Evolutionary conservation across 2,329 filamentous ascomycete genomes (phyloP).

Genomic region (Coniochaeta prunicola): DNA sequence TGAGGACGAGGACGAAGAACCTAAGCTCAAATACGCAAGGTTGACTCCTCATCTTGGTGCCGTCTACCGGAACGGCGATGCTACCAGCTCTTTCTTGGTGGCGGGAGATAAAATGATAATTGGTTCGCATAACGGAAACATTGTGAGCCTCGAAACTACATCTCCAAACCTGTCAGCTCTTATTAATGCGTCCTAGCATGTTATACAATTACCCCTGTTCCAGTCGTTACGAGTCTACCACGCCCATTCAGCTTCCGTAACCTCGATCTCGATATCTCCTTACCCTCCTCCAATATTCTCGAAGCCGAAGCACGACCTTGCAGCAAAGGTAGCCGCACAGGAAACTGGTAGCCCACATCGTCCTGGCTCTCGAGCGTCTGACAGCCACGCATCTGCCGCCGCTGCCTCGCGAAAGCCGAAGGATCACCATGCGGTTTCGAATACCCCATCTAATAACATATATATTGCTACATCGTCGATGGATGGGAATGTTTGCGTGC

Average conservation of each 20-base stretch:
- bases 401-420: conserved; percentile 43
- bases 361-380: conserved; percentile 29
- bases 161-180: neutral
- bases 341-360: conserved; percentile 23
- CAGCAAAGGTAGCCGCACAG: conserved; percentile 27
- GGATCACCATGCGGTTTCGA: conserved; percentile 53
- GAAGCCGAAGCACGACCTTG: conserved; percentile 31
- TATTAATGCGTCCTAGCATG: conserved; percentile 53
- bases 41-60: conserved; percentile 72
- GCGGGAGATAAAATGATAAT: conserved; percentile 96
- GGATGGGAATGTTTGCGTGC: conserved; percentile 91
- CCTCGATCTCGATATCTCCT: conserved; percentile 83
- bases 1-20: conserved; percentile 88
- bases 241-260: conserved; percentile 87
- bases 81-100: conserved; percentile 83
- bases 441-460: conserved; percentile 81
- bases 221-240: conserved; percentile 80
- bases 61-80: conserved; percentile 91
- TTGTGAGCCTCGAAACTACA: conserved; percentile 50
- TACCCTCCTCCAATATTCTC: conserved; percentile 52
- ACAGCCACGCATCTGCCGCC: conserved; percentile 37
- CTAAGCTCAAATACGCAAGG: conserved; percentile 85
- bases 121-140: conserved; percentile 93
- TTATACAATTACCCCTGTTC: conserved; percentile 76
- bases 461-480: conserved; percentile 91